Percentiles rank a stretch among this genome's conserved stretches.
Evolutionary conservation across 2,329 filamentous ascomycete species (phyloP).

Genomic region (Ascochyta fabae): DNA sequence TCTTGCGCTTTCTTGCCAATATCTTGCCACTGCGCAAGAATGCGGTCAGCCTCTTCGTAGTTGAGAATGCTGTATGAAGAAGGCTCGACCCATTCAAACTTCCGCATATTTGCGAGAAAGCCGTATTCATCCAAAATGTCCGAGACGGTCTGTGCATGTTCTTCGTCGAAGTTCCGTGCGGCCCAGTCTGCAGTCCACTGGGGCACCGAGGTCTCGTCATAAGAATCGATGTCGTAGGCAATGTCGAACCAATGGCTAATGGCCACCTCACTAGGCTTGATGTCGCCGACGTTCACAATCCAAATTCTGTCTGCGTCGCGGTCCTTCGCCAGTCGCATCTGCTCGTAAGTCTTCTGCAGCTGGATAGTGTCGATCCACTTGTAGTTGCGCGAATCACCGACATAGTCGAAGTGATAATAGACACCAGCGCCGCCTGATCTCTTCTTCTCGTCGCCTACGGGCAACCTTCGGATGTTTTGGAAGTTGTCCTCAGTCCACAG

Average conservation of each 20-base stretch:
- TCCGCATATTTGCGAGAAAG: slow-evolving; percentile 63
- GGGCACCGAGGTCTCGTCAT: slow-evolving; percentile 62
- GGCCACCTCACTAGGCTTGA: slow-evolving; percentile 70
- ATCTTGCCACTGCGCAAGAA: slow-evolving; percentile 62
- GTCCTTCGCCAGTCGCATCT: slow-evolving; percentile 68
- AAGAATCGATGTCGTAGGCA: slow-evolving; percentile 67
- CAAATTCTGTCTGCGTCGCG: slow-evolving; percentile 67
- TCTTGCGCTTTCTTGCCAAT: slow-evolving; percentile 62
- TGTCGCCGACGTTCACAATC: slow-evolving; percentile 72
- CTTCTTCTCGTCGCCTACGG: slow-evolving; percentile 64
- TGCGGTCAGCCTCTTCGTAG: slow-evolving; percentile 67
- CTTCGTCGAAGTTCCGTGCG: slow-evolving; percentile 62
- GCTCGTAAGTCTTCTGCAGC: slow-evolving; percentile 68
- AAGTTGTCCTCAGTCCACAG: slow-evolving; percentile 75
- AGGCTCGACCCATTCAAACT: slow-evolving; percentile 67
- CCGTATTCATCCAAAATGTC: slow-evolving; percentile 63
- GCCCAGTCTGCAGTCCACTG: slow-evolving; percentile 66
- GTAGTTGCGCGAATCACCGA: slow-evolving; percentile 65
- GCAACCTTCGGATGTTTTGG: slow-evolving; percentile 69
- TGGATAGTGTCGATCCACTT: slow-evolving; percentile 70
- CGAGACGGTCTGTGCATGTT: slow-evolving; percentile 57
- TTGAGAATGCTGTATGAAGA: slow-evolving; percentile 66
- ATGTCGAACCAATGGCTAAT: slow-evolving; percentile 72
- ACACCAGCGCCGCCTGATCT: slow-evolving; percentile 69
- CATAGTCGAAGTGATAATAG: slow-evolving; percentile 71